Conservation (phyloP, 2,329 filamentous ascomycete species). For the Cordyceps cateniannulata region DNA sequence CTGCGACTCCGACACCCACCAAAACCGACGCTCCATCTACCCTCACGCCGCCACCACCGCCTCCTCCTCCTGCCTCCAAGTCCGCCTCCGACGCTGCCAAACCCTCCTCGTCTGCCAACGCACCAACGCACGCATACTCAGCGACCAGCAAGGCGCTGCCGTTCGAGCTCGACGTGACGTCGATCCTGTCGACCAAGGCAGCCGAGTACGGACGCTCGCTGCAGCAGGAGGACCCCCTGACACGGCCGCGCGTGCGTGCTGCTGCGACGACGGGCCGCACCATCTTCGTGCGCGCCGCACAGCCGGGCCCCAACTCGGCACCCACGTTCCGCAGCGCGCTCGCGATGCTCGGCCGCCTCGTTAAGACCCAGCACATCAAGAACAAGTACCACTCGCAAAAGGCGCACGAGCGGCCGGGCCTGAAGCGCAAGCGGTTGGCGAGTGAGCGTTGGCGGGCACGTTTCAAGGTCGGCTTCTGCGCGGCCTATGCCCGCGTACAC, state of each 20-base stretch:
- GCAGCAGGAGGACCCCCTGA: constrained; percentile 19
- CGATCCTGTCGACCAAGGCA: constrained; percentile 28
- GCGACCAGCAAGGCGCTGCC: constrained; percentile 8
- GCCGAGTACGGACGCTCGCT: constrained; percentile 18
- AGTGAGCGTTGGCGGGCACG: constrained; percentile 62
- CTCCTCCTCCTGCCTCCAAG: constrained; percentile 7
- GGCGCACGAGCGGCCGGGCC: constrained; percentile 67
- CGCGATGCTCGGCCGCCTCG: constrained; percentile 31
- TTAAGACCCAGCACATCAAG: constrained; percentile 49
- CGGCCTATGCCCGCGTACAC: constrained; percentile 56
- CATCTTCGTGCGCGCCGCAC: constrained; percentile 29
- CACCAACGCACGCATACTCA: constrained; percentile 9
- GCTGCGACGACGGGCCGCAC: constrained; percentile 33
- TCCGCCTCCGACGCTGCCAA: background rate
- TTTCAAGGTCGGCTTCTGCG: constrained; percentile 64
- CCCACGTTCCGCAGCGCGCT: constrained; percentile 40
- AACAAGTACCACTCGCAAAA: constrained; percentile 51
- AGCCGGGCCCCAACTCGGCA: constrained; percentile 16
- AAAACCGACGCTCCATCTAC: constrained; percentile 8
- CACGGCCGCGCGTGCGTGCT: constrained; percentile 35
- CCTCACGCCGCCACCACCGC: constrained; percentile 23
- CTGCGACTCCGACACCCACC: background rate
- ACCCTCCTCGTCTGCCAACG: background rate
- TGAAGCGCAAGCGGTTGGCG: constrained; percentile 70
- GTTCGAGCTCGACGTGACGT: constrained; percentile 26